Conservation (phyloP, 2,329 filamentous ascomycete genomes). For the Apiospora arundinis region DNA sequence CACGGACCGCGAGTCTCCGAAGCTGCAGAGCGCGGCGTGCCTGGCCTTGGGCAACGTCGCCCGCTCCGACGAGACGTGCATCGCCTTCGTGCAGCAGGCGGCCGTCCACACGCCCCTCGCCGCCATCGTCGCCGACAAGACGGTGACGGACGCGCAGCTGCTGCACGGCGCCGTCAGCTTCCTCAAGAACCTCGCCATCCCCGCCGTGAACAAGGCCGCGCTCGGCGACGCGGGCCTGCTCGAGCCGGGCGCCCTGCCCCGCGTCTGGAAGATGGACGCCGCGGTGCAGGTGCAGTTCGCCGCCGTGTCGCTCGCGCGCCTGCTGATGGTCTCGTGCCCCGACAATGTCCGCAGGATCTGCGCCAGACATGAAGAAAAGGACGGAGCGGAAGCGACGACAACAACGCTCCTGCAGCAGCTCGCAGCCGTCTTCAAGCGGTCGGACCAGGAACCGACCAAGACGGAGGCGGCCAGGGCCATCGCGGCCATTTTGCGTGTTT, state of each 20-base stretch:
- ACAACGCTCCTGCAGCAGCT: slow-evolving; percentile 45
- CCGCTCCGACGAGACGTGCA: slow-evolving; percentile 61
- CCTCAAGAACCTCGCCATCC: slow-evolving; percentile 70
- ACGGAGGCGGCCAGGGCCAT: slow-evolving; percentile 65
- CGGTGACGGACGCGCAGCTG: slow-evolving; percentile 53
- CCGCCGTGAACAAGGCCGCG: slow-evolving; percentile 57
- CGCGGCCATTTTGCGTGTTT: slow-evolving; percentile 58
- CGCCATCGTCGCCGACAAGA: slow-evolving; percentile 49
- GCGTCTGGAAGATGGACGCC: slow-evolving; percentile 59
- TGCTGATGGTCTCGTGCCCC: slow-evolving; percentile 60
- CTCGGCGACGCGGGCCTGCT: slow-evolving; percentile 56
- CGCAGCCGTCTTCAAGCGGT: slow-evolving; percentile 48
- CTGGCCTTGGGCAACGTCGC: slow-evolving; percentile 67
- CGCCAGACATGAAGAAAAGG: slow-evolving; percentile 24
- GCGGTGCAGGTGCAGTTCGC: slow-evolving; percentile 66
- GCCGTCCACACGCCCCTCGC: slow-evolving; percentile 53
- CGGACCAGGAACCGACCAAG: slow-evolving; percentile 60
- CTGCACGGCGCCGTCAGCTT: slow-evolving; percentile 65
- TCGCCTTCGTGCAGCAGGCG: slow-evolving; percentile 54
- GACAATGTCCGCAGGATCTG: slow-evolving; percentile 50
- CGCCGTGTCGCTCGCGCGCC: slow-evolving; percentile 62
- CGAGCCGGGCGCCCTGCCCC: slow-evolving; percentile 49
- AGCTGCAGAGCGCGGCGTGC: slow-evolving; percentile 63
- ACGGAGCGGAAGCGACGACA: slow-evolving; percentile 27
- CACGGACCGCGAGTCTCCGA: slow-evolving; percentile 40